Evolutionary conservation across 345 rosid genomes (phyloP).

Genomic region (Toxicodendron radicans): DNA sequence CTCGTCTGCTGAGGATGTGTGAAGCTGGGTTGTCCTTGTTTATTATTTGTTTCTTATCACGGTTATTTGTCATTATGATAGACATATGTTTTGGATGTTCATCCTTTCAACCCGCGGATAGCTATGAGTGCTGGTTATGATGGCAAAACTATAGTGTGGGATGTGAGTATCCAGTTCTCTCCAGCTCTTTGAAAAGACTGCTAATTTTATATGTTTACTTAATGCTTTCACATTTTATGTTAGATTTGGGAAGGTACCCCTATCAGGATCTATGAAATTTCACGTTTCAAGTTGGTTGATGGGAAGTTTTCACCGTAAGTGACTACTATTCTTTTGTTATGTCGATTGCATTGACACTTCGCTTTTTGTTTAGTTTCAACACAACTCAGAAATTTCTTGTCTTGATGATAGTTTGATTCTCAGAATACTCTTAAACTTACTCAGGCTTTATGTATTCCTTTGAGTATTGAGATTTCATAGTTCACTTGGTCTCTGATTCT

Average conservation of each 20-base stretch:
- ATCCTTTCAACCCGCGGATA: conserved; percentile 96
- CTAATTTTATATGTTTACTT: conserved; percentile 18
- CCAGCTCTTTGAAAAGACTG: conserved; percentile 16
- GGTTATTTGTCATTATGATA: conserved; percentile 33
- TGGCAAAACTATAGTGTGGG: conserved; percentile 96
- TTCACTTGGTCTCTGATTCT: neutral
- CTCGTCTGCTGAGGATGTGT: conserved; percentile 4
- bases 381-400: neutral
- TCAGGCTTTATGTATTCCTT: neutral
- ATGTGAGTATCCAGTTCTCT: conserved; percentile 69
- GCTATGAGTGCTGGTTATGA: conserved; percentile 99
- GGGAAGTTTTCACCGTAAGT: conserved; percentile 99
- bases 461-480: conserved; percentile 1
- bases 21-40: conserved; percentile 17
- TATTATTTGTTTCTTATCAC: conserved; percentile 15
- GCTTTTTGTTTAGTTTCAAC: neutral
- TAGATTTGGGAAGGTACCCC: conserved; percentile 99
- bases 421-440: neutral
- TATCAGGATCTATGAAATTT: conserved; percentile 81
- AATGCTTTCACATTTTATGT: conserved; percentile 23
- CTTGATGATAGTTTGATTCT: neutral
- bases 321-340: neutral
- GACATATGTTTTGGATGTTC: conserved; percentile 99
- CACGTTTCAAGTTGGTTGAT: conserved; percentile 95
- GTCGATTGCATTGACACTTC: neutral